Base-by-base conservation (phyloP, 305 asterid genomes). In the Solanum aculeatissimum region DNA sequence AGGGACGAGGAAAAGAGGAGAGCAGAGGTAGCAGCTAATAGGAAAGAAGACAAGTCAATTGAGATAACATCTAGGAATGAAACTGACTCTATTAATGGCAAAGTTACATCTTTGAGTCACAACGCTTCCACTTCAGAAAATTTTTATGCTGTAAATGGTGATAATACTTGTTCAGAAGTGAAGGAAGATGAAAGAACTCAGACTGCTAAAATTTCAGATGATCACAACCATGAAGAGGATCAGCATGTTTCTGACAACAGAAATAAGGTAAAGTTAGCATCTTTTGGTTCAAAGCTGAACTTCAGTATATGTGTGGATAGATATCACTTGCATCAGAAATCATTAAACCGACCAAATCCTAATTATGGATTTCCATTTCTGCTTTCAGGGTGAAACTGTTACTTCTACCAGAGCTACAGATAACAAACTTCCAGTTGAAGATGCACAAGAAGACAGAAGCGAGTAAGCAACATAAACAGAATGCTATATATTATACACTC, bases 1-100 rank as follows among this genome's bases (percentile, higher is more conserved):
- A 91, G 72, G 87, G 97, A 92, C 89, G 98, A 92, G 89, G 97
- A 92, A 85, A 89, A 78, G 74, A 91, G 85, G 85, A 92, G 88
- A 86, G 86, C 88, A 15, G 93, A 88, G 86, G 94, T 83, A 88
- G 89, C 90, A 60, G 83, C 84, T 40, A 86, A 82, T 72, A 82
- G 85, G 75, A 85, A 86, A 82, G 88, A 88, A 80, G 84, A 38
- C 38, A 84, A 62, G 70, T 11, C 85, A 40, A 84, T 35, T 40
- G 93, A 88, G 87, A 84, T 35, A 66, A 88, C 85, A 86, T 84
- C 79, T 55, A 86, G 80, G 57, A 84, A 32, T 19, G 80, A 15
- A 78, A 75, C 81, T 9, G 81, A 85, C 40, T 80, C 82, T 14
- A 68, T 21, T 83, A 84, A 68, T 70, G 63, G 86, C 29, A 82